These are phyloP conservation scores for Kazachstania sp. DNA, from an alignment of 1,139 yeast genomes.

Conservation along the genomic window DNA sequence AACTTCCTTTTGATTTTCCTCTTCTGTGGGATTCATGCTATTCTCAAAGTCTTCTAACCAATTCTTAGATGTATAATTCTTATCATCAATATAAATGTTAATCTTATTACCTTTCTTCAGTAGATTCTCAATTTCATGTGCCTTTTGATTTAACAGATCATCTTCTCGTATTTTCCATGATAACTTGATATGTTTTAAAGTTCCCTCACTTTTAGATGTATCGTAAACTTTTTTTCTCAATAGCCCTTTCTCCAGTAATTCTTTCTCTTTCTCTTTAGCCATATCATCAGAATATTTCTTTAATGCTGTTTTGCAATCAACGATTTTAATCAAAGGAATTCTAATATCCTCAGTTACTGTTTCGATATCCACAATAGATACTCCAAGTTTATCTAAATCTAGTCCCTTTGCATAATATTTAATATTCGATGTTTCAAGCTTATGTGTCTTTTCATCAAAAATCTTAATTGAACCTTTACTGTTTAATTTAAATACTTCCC, in stretches of 20 bases:
- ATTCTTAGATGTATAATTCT: constrained; percentile 15
- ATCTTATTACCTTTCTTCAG: constrained; percentile 35
- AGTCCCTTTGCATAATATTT: constrained; percentile 20
- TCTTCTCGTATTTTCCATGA: constrained; percentile 39
- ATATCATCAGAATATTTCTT: constrained; percentile 35
- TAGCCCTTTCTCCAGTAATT: constrained; percentile 24
- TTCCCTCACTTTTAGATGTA: constrained; percentile 24
- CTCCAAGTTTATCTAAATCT: constrained; percentile 20
- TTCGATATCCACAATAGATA: constrained; percentile 23
- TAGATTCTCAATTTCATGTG: constrained; percentile 35
- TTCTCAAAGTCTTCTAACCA: constrained; percentile 23
- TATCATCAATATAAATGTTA: constrained; percentile 33
- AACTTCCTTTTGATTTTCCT: background rate
- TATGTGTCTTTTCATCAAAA: constrained; percentile 17
- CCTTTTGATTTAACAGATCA: constrained; percentile 38
- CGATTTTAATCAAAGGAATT: constrained; percentile 33
- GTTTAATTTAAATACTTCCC: constrained; percentile 19
- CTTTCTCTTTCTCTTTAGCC: constrained; percentile 30
- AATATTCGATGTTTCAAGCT: constrained; percentile 17
- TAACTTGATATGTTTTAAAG: constrained; percentile 34
- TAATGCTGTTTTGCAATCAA: constrained; percentile 32
- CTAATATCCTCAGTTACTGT: constrained; percentile 9
- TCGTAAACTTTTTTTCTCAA: constrained; percentile 13
- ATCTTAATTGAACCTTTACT: constrained; percentile 21
- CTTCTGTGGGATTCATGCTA: background rate